These are phyloP conservation scores for Vanderwaltozyma polyspora DNA, from an alignment of 805 yeast genomes.

Conservation along the genomic window DNA sequence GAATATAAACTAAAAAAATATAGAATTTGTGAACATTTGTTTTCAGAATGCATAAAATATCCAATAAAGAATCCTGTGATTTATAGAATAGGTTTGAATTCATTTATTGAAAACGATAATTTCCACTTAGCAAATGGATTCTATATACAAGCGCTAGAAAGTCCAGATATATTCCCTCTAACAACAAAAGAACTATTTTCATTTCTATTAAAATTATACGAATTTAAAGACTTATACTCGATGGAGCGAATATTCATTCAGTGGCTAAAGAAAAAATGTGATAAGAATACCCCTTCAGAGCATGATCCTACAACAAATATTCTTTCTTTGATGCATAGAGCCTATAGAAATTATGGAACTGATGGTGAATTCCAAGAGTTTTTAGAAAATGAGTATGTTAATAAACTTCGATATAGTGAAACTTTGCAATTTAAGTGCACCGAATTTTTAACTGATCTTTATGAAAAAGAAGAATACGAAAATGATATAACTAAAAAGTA, in stretches of 20 bases:
- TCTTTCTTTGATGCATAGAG: slow-evolving; percentile 15
- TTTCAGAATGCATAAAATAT: slow-evolving; percentile 20
- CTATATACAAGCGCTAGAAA: slow-evolving; percentile 19
- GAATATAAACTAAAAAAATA: slow-evolving; percentile 15
- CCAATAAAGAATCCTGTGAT: slow-evolving; percentile 12
- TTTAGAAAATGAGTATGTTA: slow-evolving; percentile 8
- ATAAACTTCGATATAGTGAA: slow-evolving; percentile 8
- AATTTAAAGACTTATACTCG: slow-evolving; percentile 10
- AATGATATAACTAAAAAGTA: too few species aligned
- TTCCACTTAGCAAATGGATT: slow-evolving; percentile 23
- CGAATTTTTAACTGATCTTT: slow-evolving; percentile 10
- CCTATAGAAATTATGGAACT: slow-evolving; percentile 8
- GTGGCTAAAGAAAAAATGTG: slow-evolving; percentile 16
- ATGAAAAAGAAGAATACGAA: background rate
- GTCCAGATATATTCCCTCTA: slow-evolving; percentile 22
- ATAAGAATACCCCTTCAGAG: background rate
- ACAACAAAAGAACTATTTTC: slow-evolving; percentile 9
- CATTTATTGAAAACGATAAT: slow-evolving; percentile 20
- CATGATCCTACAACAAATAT: slow-evolving; percentile 8
- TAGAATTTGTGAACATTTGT: slow-evolving; percentile 16
- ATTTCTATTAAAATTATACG: slow-evolving; percentile 12
- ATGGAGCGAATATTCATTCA: slow-evolving; percentile 14
- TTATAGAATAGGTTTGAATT: slow-evolving; percentile 17
- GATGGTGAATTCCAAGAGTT: slow-evolving; percentile 7
- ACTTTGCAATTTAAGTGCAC: slow-evolving; percentile 10